Percentiles rank a stretch among this genome's conserved stretches.
Evolutionary conservation across 2,329 filamentous ascomycete species (phyloP).

Genomic region (Fusarium circinatum): DNA sequence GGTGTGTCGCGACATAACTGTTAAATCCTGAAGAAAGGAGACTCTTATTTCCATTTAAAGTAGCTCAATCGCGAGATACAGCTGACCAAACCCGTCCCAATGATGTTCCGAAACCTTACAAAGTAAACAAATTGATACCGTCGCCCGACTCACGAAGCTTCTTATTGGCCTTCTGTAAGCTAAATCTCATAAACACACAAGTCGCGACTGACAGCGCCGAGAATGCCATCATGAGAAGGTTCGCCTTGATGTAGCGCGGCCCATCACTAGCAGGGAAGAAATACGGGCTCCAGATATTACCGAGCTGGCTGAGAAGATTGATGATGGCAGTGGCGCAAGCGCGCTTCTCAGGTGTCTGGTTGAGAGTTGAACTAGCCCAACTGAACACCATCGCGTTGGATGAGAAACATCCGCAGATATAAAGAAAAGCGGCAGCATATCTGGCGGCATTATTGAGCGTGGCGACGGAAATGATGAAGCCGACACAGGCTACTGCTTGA

Average conservation of each 20-base stretch:
- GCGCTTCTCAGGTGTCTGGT: slow-evolving; percentile 40
- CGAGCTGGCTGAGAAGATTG: slow-evolving; percentile 36
- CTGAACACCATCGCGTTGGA: slow-evolving; percentile 33
- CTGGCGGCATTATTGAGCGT: slow-evolving; percentile 33
- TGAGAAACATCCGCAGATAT: slow-evolving; percentile 32
- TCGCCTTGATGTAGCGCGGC: slow-evolving; percentile 38
- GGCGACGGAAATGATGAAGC: slow-evolving; percentile 39
- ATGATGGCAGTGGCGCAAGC: slow-evolving; percentile 40
- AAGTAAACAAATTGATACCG: not conserved
- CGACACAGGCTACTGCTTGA: slow-evolving; percentile 20
- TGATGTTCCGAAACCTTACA: not conserved
- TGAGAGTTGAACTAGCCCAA: slow-evolving; percentile 33
- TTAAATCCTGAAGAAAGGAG: too few species aligned
- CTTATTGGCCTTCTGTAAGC: not conserved
- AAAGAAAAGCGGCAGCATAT: slow-evolving; percentile 37
- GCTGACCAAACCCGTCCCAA: not conserved
- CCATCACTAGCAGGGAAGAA: slow-evolving; percentile 41
- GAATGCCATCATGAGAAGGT: slow-evolving; percentile 38
- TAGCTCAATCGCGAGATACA: not conserved
- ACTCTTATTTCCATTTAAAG: not conserved
- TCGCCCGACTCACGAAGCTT: not conserved
- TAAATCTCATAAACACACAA: not conserved
- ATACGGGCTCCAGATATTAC: slow-evolving; percentile 44
- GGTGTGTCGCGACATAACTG: too few species aligned
- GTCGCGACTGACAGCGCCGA: not conserved